phyloP scores from a whole-genome alignment of 257 asterid genomes.

The Solanum chiquidenum region DNA sequence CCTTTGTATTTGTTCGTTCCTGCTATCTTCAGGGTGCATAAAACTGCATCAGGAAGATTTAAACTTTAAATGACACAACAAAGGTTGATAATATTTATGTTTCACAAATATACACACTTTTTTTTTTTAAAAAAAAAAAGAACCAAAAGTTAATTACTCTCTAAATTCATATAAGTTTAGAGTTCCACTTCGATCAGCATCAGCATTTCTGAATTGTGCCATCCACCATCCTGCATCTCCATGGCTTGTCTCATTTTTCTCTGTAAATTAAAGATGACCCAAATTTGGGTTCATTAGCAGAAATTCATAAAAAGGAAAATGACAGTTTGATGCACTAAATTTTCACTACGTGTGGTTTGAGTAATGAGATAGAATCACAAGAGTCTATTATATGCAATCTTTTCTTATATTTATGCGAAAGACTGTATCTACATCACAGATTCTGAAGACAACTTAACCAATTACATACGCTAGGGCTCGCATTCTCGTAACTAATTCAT shows the following conservation, averaged over 20 bases:
- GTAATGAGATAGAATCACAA: too few species aligned
- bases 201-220: slow-evolving; percentile 30
- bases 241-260: slow-evolving; percentile 10
- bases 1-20: slow-evolving; percentile 13
- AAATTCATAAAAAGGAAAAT: too few species aligned
- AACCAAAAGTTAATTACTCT: slow-evolving; percentile 9
- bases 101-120: neutral
- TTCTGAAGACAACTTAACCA: too few species aligned
- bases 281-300: neutral
- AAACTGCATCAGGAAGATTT: slow-evolving; percentile 7
- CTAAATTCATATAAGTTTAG: slow-evolving; percentile 28
- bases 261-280: slow-evolving; percentile 3
- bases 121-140: too few species aligned
- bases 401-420: too few species aligned
- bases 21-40: slow-evolving; percentile 30
- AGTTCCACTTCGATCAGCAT: slow-evolving; percentile 20
- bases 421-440: too few species aligned
- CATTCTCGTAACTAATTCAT: too few species aligned
- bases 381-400: too few species aligned
- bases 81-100: neutral
- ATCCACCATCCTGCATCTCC: slow-evolving; percentile 34
- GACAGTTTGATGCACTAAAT: too few species aligned
- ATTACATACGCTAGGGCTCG: too few species aligned
- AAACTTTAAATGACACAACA: neutral
- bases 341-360: accelerated